Evolutionary conservation across 2,329 filamentous ascomycete genomes (phyloP).

Genomic region (Celoporthe dispersa): DNA sequence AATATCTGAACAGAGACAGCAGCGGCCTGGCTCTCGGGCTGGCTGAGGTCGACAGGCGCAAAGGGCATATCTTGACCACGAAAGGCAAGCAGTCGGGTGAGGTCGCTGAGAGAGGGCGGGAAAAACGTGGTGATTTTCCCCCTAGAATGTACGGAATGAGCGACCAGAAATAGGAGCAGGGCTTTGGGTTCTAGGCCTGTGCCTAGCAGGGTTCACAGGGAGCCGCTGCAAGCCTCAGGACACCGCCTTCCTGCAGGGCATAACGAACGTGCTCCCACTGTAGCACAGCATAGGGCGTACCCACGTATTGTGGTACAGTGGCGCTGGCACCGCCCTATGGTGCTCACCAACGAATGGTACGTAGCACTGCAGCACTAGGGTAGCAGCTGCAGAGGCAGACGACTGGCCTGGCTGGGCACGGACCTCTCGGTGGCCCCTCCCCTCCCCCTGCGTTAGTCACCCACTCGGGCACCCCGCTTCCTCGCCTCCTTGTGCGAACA

Average conservation of each 20-base stretch:
- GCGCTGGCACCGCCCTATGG: neutral
- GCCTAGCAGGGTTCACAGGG: neutral
- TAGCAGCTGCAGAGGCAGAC: neutral
- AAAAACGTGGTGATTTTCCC: neutral
- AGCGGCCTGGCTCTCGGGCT: conserved; percentile 19
- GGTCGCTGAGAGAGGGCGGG: neutral
- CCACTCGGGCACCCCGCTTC: conserved; percentile 16
- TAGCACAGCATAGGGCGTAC: neutral
- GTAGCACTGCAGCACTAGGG: neutral
- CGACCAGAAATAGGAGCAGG: neutral
- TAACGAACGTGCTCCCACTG: neutral
- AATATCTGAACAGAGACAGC: conserved; percentile 24
- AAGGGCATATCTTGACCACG: conserved; percentile 26
- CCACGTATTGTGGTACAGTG: neutral
- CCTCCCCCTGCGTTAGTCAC: conserved; percentile 9
- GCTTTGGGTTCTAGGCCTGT: neutral
- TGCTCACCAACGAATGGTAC: neutral
- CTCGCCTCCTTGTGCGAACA: conserved; percentile 18
- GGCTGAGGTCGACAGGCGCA: conserved; percentile 23
- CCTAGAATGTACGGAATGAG: neutral
- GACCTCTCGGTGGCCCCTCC: neutral
- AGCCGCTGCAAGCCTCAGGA: conserved; percentile 10
- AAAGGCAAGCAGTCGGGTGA: neutral
- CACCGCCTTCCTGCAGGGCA: conserved; percentile 2
- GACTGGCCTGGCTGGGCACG: neutral